Percentiles rank a stretch among this genome's conserved stretches.
phyloP scores from a whole-genome alignment of 1,139 yeast genomes.

The Lodderomyces beijingensis region DNA sequence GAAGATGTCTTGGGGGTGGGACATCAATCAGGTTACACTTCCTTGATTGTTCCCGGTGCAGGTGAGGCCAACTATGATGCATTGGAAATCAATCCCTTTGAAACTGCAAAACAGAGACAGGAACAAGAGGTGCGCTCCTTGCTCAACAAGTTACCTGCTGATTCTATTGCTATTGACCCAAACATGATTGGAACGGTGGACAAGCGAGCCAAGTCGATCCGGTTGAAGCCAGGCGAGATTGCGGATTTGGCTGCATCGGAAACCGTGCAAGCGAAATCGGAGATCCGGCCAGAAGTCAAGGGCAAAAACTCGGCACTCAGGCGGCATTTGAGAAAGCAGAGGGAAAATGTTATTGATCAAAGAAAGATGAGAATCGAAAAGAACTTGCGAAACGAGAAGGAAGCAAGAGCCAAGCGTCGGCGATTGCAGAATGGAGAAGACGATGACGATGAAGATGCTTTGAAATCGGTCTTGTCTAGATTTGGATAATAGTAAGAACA shows the following conservation, averaged over 20 bases:
- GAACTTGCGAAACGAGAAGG: conserved; percentile 71
- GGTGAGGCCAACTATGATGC: conserved; percentile 99
- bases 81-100: conserved; percentile 87
- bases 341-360: conserved; percentile 82
- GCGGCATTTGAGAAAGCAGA: conserved; percentile 76
- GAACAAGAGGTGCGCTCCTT: conserved; percentile 85
- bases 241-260: conserved; percentile 30
- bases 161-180: conserved; percentile 90
- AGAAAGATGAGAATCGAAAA: conserved; percentile 79
- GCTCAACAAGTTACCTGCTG: conserved; percentile 86
- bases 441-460: conserved; percentile 47
- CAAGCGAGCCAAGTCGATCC: conserved; percentile 55
- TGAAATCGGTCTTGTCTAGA: conserved; percentile 57
- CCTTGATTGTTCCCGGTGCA: conserved; percentile 88
- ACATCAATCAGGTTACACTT: conserved; percentile 70
- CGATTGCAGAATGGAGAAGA: conserved; percentile 48
- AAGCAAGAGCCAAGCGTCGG: conserved; percentile 55
- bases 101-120: conserved; percentile 88
- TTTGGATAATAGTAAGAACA: no score
- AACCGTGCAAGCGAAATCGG: conserved; percentile 21
- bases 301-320: conserved; percentile 84
- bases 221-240: conserved; percentile 62
- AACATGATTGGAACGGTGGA: conserved; percentile 82
- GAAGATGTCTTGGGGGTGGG: conserved; percentile 95
- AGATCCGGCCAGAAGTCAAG: conserved; percentile 59